Percentiles rank a stretch among this genome's conserved stretches.
phyloP scores from a whole-genome alignment of 768 basidiomycete genomes.

The Suillus weaverae region DNA sequence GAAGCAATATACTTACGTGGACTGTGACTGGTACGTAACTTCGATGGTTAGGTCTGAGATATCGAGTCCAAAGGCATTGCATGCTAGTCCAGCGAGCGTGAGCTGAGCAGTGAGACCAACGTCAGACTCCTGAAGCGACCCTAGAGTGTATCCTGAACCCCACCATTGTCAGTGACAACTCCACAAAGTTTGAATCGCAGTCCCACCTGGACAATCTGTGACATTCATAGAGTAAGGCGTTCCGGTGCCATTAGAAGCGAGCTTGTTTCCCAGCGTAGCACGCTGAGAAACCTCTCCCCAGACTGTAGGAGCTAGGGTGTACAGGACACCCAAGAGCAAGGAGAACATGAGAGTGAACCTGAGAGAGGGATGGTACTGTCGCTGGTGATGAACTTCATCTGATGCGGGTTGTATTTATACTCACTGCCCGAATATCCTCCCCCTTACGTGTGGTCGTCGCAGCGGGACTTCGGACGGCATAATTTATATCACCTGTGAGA shows the following conservation, averaged over 20 bases:
- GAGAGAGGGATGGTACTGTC: background rate
- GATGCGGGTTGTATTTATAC: background rate
- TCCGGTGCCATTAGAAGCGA: background rate
- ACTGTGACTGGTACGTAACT: slow-evolving; percentile 62
- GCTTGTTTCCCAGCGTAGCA: slow-evolving; percentile 2
- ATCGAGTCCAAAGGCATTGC: slow-evolving; percentile 67
- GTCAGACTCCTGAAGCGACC: slow-evolving; percentile 40
- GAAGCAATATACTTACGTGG: slow-evolving; percentile 37
- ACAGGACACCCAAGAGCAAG: slow-evolving; percentile 12
- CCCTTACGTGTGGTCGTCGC: background rate
- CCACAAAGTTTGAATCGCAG: background rate
- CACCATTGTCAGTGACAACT: background rate
- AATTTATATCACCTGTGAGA: background rate
- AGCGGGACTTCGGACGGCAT: background rate
- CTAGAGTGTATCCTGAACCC: slow-evolving; percentile 53
- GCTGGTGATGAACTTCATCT: background rate
- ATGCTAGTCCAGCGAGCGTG: slow-evolving; percentile 52
- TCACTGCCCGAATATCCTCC: background rate
- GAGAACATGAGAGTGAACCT: slow-evolving; percentile 11
- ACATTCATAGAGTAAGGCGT: slow-evolving; percentile 28
- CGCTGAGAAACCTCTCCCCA: slow-evolving; percentile 12
- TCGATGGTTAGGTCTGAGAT: slow-evolving; percentile 58
- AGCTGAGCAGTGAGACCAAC: slow-evolving; percentile 57
- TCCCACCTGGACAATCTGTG: slow-evolving; percentile 32
- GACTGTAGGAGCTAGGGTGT: slow-evolving; percentile 7